Base-by-base conservation (phyloP, 1,284 basidiomycete species). In the Acaromyces ingoldii region DNA sequence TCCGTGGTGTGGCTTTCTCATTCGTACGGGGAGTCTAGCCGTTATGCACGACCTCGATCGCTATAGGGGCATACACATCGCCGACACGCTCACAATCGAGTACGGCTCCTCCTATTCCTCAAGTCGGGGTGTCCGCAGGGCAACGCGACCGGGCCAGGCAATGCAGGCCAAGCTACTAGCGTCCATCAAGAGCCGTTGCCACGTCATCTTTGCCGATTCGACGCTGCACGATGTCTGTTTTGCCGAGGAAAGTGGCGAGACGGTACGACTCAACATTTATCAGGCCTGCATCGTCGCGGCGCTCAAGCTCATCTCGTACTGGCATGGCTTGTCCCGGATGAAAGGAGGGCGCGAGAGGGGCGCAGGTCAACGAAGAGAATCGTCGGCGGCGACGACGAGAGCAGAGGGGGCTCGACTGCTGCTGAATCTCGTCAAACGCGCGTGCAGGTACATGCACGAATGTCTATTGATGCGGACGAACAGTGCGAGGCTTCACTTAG, bases 251-350 rank as follows among this genome's bases (percentile, higher is more conserved):
- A n/a, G n/a, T n/a, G 77, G 82, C 1, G 63, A 77, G 24, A 65
- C 79, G 29, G 82, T 81, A 0, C 83, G 88, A 73, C 73, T 83
- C 31, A 98, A 96, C 73, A 79, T 95, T 7, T 91, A 91, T 72
- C 85, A 91, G 74, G 87, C 85, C 66, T 88, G 92, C 67, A 77
- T 89, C n/a, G 76, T 93, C 22, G 82, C 85, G 1, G 89, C 89
- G 0, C 85, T 92, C 80, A 96, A 91, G 78, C 87, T 91, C 80
- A 84, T 88, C 47, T 81, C 83, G 46, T 96, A 95, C 74, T 43
- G 70, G 65, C 40, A 84, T 83, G 68, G 76, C 87, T 48, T 78
- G 79, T 42, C 78, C 84, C 86, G 67, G 33, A n/a, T n/a, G n/a
- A n/a, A n/a, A n/a, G n/a, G n/a, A n/a, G n/a, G n/a, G n/a, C n/a